Evolutionary conservation across 1,139 yeast species (phyloP), one percentile per base, ranked within the genome.

Genomic region (Ogataea hybrid): DNA sequence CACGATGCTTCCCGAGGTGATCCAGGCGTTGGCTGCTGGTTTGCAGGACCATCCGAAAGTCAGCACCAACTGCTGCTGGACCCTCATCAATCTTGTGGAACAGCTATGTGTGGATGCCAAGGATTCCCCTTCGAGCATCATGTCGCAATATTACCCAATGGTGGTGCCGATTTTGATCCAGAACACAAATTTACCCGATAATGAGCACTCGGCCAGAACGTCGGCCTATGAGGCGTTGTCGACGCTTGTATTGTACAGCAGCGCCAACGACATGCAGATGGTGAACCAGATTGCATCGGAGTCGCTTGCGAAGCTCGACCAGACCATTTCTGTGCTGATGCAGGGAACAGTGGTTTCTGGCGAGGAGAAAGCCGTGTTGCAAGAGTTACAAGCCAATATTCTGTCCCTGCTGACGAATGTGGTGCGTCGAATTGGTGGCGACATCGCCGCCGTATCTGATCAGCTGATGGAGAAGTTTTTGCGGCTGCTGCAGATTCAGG

Each of bases 31-130:
- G 48, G 67, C 83, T 32, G 64, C 71, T 32, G 98, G 98, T 12
- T 73, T 92, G 52, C 77, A 75, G 52, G 97, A 90, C 63, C 95
- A 88, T 63, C 89, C 97, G 35, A 87, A 85, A 65, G 96, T 92
- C 25, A 79, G 92, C 5, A 87, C 96, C 25, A 92, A 94, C 69
- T 89, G 97, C 67, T 88, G 97, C 65, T 92, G 98, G 98, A 83
- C 97, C 4, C 74, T 92, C 48, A 92, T 92, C 70, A 92, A 92
- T 63, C 72, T 92, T 52, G 77, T 86, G 33, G 97, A 92, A 64
- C 96, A 89, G 63, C 68, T 90, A 48, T 78, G 85, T 51, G 57
- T 65, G 21, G 84, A 82, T 41, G 82, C 81, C 9, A 71, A 77
- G 2, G 63, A 66, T 25, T 68, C 68, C 35, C 77, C 75, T 17